Base-by-base conservation (phyloP, 495 filamentous ascomycete genomes). In the Lophiotrema nucula region DNA sequence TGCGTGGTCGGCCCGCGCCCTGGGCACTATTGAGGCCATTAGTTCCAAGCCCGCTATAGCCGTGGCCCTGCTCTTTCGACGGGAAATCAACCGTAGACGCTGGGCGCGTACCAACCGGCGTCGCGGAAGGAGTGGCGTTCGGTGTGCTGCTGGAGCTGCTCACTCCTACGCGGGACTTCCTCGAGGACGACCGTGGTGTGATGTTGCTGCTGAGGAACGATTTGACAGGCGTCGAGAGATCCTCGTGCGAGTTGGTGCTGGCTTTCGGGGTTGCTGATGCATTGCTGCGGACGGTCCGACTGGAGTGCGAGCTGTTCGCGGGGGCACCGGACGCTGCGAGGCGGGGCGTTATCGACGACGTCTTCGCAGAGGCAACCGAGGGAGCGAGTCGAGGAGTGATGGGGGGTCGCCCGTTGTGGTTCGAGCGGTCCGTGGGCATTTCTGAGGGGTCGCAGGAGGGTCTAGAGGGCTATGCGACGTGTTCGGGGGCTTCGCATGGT, bases 101-200 rank as follows among this genome's bases (percentile, higher is more conserved):
- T 11, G 49, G 52, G 15, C 47, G 65, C 8, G 61, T 26, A 21
- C 45, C 49, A 11, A 15, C 55, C 24, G 65, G 56, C 10, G 59
- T 65, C 26, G 43, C 55, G 25, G 60, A 58, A 47, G 71, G 68
- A 13, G 69, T 68, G 45, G 23, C 50, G 47, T 37, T 62, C 1
- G 70, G 72, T 2, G 73, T 73, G 11, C 65, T 62, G 13, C 61
- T 46, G 4, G 53, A 19, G 50, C 69, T 72, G 49, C 62, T 58
- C 13, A 47, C 26, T n/a, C 63, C 59, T 2, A 67, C 67, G 47
- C 72, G 65, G 22, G 70, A 70, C 42, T 68, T 73, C 31, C 73
- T 61, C 16, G 70, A 61, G 11, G 72, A 73, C 2, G 72, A 74
- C 16, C 73, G 64, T 1, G 73, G 73, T 4, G 73, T 75, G 61